A percentile compares a stretch with the other conserved stretches of the same genome.
Evolutionary conservation across 2,329 filamentous ascomycete genomes (phyloP).

Genomic region (Aspergillus piperis): DNA sequence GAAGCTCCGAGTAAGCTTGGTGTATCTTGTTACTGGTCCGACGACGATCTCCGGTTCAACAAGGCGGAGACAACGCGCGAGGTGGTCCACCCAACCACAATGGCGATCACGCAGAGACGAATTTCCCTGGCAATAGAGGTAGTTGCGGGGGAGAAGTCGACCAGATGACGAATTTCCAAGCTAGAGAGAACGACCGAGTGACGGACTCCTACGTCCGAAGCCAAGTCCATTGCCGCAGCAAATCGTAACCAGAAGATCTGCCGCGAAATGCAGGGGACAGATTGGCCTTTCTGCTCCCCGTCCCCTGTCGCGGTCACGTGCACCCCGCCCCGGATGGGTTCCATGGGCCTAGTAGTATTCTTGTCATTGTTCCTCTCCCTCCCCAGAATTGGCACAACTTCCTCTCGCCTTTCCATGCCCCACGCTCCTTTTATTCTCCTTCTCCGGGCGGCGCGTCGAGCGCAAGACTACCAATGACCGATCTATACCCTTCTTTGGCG

Average conservation of each 20-base stretch:
- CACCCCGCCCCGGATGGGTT: conserved; percentile 17
- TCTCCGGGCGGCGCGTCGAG: conserved; percentile 26
- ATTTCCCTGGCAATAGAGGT: conserved; percentile 54
- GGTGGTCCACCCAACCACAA: conserved; percentile 51
- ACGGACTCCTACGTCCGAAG: conserved; percentile 45
- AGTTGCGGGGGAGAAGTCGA: conserved; percentile 54
- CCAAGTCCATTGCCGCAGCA: conserved; percentile 37
- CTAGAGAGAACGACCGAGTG: conserved; percentile 48
- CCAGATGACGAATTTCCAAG: conserved; percentile 52
- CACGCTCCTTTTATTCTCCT: background rate
- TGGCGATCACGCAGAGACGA: conserved; percentile 52
- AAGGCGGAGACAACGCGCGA: conserved; percentile 40
- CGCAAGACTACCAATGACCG: conserved; percentile 61
- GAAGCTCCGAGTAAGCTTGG: background rate
- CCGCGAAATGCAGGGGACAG: conserved; percentile 13
- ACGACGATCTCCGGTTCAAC: conserved; percentile 26
- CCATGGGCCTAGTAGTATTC: conserved; percentile 5
- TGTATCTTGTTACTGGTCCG: conserved; percentile 20
- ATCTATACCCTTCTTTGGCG: conserved; percentile 80
- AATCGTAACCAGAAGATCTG: background rate
- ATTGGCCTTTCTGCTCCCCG: conserved; percentile 18
- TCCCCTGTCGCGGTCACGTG: conserved; percentile 20
- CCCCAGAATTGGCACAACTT: background rate
- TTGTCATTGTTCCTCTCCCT: background rate
- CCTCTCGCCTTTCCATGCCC: background rate